phyloP scores from a whole-genome alignment of 2,329 filamentous ascomycete species.

The Fusarium aywerte region DNA sequence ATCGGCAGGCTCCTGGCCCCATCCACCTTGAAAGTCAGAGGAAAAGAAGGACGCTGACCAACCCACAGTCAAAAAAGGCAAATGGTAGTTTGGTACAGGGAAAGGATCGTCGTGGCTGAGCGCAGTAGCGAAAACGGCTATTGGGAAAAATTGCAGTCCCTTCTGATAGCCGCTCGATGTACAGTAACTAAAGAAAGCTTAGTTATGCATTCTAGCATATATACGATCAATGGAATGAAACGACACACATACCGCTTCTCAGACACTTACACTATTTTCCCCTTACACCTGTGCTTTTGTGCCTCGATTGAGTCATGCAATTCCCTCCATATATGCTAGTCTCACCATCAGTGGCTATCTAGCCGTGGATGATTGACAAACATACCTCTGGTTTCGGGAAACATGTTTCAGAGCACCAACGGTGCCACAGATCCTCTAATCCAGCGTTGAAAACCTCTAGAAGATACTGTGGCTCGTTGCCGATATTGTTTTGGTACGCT shows the following conservation, averaged over 20 bases:
- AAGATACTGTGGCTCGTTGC: too few species aligned
- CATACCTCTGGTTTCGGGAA: too few species aligned
- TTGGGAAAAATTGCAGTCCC: neutral
- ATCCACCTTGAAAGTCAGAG: neutral
- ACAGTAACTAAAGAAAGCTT: neutral
- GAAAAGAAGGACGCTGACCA: neutral
- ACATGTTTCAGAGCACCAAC: neutral
- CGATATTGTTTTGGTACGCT: neutral
- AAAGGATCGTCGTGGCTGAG: neutral
- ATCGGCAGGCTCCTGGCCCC: too few species aligned
- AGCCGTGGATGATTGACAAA: too few species aligned
- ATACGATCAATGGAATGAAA: neutral
- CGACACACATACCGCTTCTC: neutral
- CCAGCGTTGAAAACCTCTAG: too few species aligned
- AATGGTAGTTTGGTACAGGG: neutral
- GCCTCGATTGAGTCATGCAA: too few species aligned
- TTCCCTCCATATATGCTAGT: too few species aligned
- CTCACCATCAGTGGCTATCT: too few species aligned
- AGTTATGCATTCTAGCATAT: neutral
- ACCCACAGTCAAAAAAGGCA: fast-evolving
- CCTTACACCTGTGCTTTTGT: neutral
- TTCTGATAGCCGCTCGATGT: neutral
- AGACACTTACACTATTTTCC: neutral
- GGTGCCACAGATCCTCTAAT: neutral
- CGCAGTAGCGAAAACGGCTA: neutral